phyloP scores from a whole-genome alignment of 176 grass and related monocot genomes.

The Ananas comosus region DNA sequence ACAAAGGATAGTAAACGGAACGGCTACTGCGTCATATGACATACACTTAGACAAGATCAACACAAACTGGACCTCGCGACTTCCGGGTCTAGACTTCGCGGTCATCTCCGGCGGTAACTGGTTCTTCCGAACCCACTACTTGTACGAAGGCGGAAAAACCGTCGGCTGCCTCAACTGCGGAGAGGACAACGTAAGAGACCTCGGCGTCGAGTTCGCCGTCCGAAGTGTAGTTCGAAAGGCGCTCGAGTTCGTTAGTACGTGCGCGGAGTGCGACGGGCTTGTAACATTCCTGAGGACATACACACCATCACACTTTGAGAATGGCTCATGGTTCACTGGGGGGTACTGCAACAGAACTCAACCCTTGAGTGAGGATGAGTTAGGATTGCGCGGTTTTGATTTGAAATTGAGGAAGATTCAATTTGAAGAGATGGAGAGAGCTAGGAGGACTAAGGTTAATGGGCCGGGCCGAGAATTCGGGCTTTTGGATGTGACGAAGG shows the following conservation, averaged over 20 bases:
- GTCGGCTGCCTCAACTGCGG: conserved; percentile 41
- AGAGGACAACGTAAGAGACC: conserved; percentile 9
- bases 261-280: conserved; percentile 26
- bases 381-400: conserved; percentile 1
- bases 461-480: conserved; percentile 19
- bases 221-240: conserved; percentile 29
- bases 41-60: conserved; percentile 57
- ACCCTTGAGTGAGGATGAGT: conserved; percentile 31
- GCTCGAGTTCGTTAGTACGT: conserved; percentile 22
- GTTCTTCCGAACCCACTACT: conserved; percentile 46
- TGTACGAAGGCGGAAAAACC: conserved; percentile 28
- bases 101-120: conserved; percentile 64
- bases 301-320: conserved; percentile 57
- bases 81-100: conserved; percentile 38
- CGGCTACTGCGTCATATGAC: conserved; percentile 32
- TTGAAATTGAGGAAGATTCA: conserved; percentile 55
- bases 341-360: conserved; percentile 45
- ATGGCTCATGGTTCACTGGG: conserved; percentile 49
- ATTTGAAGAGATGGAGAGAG: conserved; percentile 36
- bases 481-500: conserved; percentile 66
- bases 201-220: conserved; percentile 25
- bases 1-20: conserved; percentile 20
- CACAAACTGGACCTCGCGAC: conserved; percentile 30
- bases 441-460: background rate
- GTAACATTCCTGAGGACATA: conserved; percentile 42